Conservation (phyloP, 2,329 filamentous ascomycete species). For the Dothideomycetes sp. region DNA sequence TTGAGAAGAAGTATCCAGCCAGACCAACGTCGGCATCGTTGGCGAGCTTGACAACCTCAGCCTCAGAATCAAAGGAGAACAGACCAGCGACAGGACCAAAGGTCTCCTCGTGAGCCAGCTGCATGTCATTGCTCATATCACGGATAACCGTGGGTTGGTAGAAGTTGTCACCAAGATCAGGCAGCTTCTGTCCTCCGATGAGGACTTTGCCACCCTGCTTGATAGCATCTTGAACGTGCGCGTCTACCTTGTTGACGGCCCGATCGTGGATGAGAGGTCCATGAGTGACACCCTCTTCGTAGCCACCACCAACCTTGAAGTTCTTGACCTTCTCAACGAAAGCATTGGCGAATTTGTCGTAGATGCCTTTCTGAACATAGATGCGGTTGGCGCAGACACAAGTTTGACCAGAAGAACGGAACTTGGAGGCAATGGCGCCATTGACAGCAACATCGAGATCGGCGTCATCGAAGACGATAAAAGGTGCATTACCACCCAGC, state of each 20-base stretch:
- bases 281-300: conserved; percentile 61
- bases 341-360: conserved; percentile 61
- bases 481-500: conserved; percentile 88
- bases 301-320: conserved; percentile 71
- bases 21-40: conserved; percentile 79
- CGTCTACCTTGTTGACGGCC: conserved; percentile 68
- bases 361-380: conserved; percentile 68
- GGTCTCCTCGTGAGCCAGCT: conserved; percentile 77
- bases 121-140: conserved; percentile 79
- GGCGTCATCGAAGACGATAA: conserved; percentile 91
- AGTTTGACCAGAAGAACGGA: conserved; percentile 89
- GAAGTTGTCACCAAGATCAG: conserved; percentile 74
- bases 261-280: conserved; percentile 79
- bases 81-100: conserved; percentile 90
- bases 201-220: conserved; percentile 68
- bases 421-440: conserved; percentile 79
- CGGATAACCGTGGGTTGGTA: conserved; percentile 83
- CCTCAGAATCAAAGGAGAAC: conserved; percentile 81
- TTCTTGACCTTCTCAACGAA: conserved; percentile 62
- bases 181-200: conserved; percentile 63
- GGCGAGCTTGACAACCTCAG: conserved; percentile 75
- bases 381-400: conserved; percentile 75
- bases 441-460: conserved; percentile 76
- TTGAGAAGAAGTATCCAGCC: conserved; percentile 86
- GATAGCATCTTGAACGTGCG: conserved; percentile 70